Evolutionary conservation across 139 green algal genomes (phyloP).

Genomic region (Auxenochlorella pyrenoidosa): DNA sequence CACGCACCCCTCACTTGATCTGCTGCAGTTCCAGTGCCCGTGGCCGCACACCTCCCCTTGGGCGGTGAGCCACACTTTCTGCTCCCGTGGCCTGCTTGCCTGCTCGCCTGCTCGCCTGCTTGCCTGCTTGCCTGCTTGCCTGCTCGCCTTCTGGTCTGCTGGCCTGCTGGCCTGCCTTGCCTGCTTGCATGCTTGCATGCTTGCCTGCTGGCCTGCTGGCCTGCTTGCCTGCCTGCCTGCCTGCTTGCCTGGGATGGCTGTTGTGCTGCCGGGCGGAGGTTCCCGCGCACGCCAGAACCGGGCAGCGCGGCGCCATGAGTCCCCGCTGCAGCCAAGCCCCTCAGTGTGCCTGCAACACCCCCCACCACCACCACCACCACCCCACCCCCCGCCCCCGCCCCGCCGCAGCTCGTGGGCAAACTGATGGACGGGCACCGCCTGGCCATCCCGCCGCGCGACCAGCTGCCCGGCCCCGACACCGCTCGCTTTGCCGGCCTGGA

Average conservation of each 20-base stretch:
- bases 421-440: conserved; percentile 21
- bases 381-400: neutral
- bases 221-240: neutral
- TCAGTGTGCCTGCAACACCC: neutral
- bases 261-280: too few relatives aligned
- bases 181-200: neutral
- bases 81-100: too few relatives aligned
- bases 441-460: neutral
- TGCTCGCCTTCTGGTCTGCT: too few relatives aligned
- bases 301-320: too few relatives aligned
- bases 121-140: neutral
- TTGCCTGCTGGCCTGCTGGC: neutral
- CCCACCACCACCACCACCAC: too few relatives aligned
- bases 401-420: conserved; percentile 11
- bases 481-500: conserved; percentile 7
- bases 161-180: neutral
- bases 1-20: too few relatives aligned
- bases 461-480: conserved; percentile 14
- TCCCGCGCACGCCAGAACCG: too few relatives aligned
- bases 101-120: neutral
- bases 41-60: neutral
- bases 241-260: neutral
- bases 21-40: neutral
- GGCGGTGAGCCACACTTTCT: neutral
- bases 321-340: too few relatives aligned